phyloP scores from a whole-genome alignment of 83 land plant genomes.

The Picea abies region DNA sequence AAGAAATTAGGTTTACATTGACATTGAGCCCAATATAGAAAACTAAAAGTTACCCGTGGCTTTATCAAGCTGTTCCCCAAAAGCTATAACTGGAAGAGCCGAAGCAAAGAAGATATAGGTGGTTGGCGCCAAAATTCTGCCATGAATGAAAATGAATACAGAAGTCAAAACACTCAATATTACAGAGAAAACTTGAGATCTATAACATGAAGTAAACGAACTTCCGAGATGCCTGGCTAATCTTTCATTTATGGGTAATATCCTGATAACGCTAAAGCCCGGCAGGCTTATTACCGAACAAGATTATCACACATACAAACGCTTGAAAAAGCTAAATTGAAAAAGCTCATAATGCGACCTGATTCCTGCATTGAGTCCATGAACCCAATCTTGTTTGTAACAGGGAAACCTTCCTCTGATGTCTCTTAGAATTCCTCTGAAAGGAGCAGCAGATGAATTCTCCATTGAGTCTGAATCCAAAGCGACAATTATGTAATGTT shows the following conservation, averaged over 20 bases:
- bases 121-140: slow-evolving; percentile 84
- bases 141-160: neutral
- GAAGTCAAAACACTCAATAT: no score
- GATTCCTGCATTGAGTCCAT: slow-evolving; percentile 51
- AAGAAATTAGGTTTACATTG: no score
- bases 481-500: no score
- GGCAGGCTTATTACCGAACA: neutral
- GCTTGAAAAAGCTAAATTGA: neutral
- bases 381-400: slow-evolving; percentile 63
- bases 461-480: no score
- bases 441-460: slow-evolving; percentile 22
- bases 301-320: neutral
- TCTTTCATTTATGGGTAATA: no score
- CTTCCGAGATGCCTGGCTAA: no score
- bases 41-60: slow-evolving; percentile 53
- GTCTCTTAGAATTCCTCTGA: slow-evolving; percentile 53
- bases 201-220: no score
- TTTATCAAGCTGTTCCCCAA: slow-evolving; percentile 83
- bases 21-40: no score
- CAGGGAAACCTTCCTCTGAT: slow-evolving; percentile 51
- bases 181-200: no score
- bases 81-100: slow-evolving; percentile 88
- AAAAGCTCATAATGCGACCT: slow-evolving; percentile 32
- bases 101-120: slow-evolving; percentile 87
- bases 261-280: neutral